phyloP scores from a whole-genome alignment of 192 early-diverging fungal species.

The Gigaspora rosea region DNA sequence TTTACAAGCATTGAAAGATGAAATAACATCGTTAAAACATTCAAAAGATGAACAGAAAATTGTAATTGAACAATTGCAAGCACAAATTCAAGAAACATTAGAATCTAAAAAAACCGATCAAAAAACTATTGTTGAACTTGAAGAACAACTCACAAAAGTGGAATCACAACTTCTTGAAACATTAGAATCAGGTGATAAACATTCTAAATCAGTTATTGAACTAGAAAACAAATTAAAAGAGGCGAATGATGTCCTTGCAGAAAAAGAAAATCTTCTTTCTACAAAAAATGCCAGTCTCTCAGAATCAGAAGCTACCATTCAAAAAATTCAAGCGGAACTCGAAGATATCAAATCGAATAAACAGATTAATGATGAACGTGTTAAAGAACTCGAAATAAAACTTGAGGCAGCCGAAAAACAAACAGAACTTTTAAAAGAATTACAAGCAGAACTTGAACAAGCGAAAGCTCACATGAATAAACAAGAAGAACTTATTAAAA shows the following conservation, averaged over 20 bases:
- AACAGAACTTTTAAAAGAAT: background rate
- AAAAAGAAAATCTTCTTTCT: too few relatives aligned
- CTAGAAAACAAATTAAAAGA: slow-evolving; percentile 9
- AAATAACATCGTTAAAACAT: background rate
- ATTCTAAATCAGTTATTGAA: background rate
- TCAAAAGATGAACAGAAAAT: slow-evolving; percentile 4
- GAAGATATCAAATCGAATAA: background rate
- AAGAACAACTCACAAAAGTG: slow-evolving; percentile 7
- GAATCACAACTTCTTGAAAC: slow-evolving; percentile 1
- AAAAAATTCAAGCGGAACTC: background rate
- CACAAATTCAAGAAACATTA: slow-evolving; percentile 5
- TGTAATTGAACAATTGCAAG: slow-evolving; percentile 9
- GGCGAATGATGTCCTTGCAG: too few relatives aligned
- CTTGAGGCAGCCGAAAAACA: background rate
- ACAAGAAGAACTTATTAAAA: slow-evolving; percentile 1
- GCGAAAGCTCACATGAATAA: background rate
- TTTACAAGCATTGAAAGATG: slow-evolving; percentile 11
- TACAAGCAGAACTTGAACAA: slow-evolving; percentile 7
- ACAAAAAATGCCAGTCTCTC: too few relatives aligned
- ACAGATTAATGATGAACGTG: background rate
- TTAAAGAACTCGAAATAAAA: background rate
- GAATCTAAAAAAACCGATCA: background rate
- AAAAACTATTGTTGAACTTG: background rate
- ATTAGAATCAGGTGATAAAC: slow-evolving; percentile 9
- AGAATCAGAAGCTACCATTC: background rate